Percentiles rank a stretch among this genome's conserved stretches.
Evolutionary conservation across 163 green algal species (phyloP).

Genomic region (Volvox carteri): DNA sequence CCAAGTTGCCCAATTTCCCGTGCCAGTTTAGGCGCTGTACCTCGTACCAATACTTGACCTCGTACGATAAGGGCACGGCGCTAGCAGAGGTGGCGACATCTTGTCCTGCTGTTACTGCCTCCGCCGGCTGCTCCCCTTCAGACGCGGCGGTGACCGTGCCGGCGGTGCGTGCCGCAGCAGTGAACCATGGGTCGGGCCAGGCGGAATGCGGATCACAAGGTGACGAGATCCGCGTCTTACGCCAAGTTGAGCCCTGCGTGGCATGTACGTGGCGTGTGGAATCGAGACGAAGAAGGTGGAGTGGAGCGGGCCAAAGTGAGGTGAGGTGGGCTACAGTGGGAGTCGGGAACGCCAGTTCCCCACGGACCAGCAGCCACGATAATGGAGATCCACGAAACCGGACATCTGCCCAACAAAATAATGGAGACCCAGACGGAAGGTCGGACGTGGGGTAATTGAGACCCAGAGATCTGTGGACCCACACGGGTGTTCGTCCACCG

Average conservation of each 20-base stretch:
- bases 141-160: neutral
- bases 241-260: slow-evolving; percentile 59
- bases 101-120: too few relatives aligned
- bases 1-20: slow-evolving; percentile 72
- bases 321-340: too few relatives aligned
- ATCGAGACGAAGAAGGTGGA: neutral
- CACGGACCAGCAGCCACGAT: too few relatives aligned
- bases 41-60: slow-evolving; percentile 70
- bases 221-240: slow-evolving; percentile 43
- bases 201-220: slow-evolving; percentile 15
- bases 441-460: too few relatives aligned
- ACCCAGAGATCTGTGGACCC: too few relatives aligned
- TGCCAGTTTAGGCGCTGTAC: slow-evolving; percentile 72
- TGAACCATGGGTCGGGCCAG: slow-evolving; percentile 27
- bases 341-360: too few relatives aligned
- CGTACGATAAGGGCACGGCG: neutral
- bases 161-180: neutral
- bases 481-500: too few relatives aligned
- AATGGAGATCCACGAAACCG: too few relatives aligned
- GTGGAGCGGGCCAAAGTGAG: neutral
- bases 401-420: too few relatives aligned
- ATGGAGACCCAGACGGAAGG: too few relatives aligned
- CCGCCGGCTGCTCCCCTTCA: too few relatives aligned
- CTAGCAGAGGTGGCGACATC: too few relatives aligned
- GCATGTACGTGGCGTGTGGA: neutral